Percentiles rank a stretch among this genome's conserved stretches.
These are phyloP conservation scores for Xylaria scruposa DNA, from an alignment of 495 filamentous ascomycete genomes.

Conservation along the genomic window DNA sequence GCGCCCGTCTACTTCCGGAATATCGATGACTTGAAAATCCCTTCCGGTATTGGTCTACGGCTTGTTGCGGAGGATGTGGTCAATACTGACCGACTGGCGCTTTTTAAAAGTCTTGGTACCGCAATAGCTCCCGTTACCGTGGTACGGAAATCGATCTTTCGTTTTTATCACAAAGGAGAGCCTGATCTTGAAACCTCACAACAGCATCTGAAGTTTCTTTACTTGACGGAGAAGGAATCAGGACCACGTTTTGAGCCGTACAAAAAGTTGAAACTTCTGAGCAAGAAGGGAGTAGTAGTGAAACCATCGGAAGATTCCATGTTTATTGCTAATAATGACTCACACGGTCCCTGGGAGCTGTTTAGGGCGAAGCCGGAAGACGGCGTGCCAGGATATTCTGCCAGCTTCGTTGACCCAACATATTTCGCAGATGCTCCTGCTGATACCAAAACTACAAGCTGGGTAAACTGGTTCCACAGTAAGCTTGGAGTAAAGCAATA, in stretches of 20 bases:
- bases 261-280: not conserved
- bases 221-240: not conserved
- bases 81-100: constrained; percentile 31
- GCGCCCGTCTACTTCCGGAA: constrained; percentile 33
- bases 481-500: no score
- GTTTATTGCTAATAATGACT: constrained; percentile 33
- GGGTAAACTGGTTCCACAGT: no score
- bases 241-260: not conserved
- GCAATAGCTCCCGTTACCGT: constrained; percentile 6
- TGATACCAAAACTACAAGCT: no score
- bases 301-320: not conserved
- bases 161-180: not conserved
- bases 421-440: no score
- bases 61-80: constrained; percentile 29
- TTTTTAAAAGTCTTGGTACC: constrained; percentile 40
- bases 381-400: no score
- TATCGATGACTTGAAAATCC: constrained; percentile 29
- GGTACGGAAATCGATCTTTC: constrained; percentile 20
- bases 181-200: not conserved
- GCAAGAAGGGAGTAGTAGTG: no score
- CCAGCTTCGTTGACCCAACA: no score
- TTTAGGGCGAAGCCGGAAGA: no score
- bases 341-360: not conserved
- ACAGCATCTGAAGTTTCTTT: constrained; percentile 1
- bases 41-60: constrained; percentile 28